A percentile compares a stretch with the other conserved stretches of the same genome.
These are phyloP conservation scores for Leccinellum rugosiceps DNA, from an alignment of 768 basidiomycete genomes.

Conservation along the genomic window DNA sequence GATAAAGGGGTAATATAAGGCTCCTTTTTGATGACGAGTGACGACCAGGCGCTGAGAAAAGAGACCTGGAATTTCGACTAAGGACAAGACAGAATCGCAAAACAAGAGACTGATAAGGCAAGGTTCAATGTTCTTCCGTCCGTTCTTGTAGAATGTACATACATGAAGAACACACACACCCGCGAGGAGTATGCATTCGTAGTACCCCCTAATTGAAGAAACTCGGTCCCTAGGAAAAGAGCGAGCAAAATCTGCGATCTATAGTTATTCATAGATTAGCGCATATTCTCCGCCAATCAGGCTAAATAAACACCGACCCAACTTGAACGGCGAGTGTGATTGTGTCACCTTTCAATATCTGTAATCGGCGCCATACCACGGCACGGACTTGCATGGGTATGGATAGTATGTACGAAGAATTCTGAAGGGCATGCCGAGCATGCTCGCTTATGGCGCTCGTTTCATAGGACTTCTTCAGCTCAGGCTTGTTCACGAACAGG, in stretches of 20 bases:
- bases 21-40: constrained; percentile 39
- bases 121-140: not conserved
- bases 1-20: constrained; percentile 49
- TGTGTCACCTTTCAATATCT: constrained; percentile 42
- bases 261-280: not conserved
- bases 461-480: constrained; percentile 42
- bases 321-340: constrained; percentile 32
- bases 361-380: constrained; percentile 44
- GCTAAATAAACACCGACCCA: not conserved
- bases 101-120: constrained; percentile 40
- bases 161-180: constrained; percentile 78
- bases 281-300: not conserved
- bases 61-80: constrained; percentile 51
- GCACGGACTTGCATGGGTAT: constrained; percentile 43
- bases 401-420: constrained; percentile 44
- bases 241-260: constrained; percentile 36
- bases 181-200: constrained; percentile 47
- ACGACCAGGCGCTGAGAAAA: constrained; percentile 45
- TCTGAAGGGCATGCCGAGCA: constrained; percentile 40
- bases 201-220: constrained; percentile 35
- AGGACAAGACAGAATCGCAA: constrained; percentile 48
- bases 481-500: constrained; percentile 43
- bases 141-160: constrained; percentile 17
- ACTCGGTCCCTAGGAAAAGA: constrained; percentile 35
- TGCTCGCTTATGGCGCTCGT: constrained; percentile 50